phyloP scores from a whole-genome alignment of 1,139 yeast genomes.

The Candida tropicalis region DNA sequence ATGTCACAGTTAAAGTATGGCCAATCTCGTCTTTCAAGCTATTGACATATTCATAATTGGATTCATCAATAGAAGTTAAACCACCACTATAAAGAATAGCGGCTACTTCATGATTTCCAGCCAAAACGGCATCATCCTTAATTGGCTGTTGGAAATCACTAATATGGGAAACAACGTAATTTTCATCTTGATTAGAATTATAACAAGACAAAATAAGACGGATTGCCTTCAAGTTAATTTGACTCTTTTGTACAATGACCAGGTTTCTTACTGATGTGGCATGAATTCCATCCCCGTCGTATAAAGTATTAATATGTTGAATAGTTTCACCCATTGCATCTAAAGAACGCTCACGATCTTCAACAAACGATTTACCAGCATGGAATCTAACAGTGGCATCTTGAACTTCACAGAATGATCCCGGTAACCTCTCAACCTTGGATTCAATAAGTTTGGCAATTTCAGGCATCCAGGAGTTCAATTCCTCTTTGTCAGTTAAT shows the following conservation, averaged over 20 bases:
- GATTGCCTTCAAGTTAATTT: constrained; percentile 55
- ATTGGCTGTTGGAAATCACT: constrained; percentile 8
- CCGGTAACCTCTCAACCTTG: constrained; percentile 79
- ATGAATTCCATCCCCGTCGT: constrained; percentile 66
- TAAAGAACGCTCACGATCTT: constrained; percentile 66
- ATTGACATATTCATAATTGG: constrained; percentile 64
- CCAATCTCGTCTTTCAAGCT: constrained; percentile 32
- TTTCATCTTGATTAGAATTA: constrained; percentile 20
- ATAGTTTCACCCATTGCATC: constrained; percentile 82
- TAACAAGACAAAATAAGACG: constrained; percentile 45
- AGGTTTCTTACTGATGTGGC: constrained; percentile 73
- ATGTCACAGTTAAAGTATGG: constrained; percentile 62
- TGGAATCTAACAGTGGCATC: constrained; percentile 78
- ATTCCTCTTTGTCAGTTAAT: constrained; percentile 54
- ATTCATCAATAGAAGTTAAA: constrained; percentile 69
- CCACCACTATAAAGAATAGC: constrained; percentile 68
- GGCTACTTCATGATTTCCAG: constrained; percentile 21
- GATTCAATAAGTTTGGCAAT: constrained; percentile 62
- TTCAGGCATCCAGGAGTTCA: constrained; percentile 62
- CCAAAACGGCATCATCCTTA: constrained; percentile 6
- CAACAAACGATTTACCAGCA: constrained; percentile 60
- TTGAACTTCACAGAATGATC: constrained; percentile 69
- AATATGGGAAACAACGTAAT: constrained; percentile 25
- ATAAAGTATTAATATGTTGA: constrained; percentile 80
- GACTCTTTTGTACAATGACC: constrained; percentile 66